Evolutionary conservation across 225 moss, liverwort and hornwort genomes (phyloP), one percentile per base, ranked within the genome.

Genomic region (Asterella californica): DNA sequence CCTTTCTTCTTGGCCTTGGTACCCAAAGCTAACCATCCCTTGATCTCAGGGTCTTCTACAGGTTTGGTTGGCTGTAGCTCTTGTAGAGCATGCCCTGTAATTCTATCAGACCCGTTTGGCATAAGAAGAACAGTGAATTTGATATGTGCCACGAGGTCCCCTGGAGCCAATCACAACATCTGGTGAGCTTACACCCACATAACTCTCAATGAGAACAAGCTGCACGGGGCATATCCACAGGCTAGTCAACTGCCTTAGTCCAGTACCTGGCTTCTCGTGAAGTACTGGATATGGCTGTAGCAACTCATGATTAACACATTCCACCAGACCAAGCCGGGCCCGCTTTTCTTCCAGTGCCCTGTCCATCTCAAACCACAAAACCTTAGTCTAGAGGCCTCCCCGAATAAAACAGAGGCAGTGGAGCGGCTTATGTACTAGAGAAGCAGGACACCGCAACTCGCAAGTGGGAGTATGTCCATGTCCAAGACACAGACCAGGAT

Each of bases 1-100:
- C 97, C 97, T 79, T 99, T 99, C 86, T 99, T 99, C 88, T 94
- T 99, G n/a, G 97, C 91, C 85, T 99, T 99, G 33, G 94, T 99
- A 75, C 90, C 97, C 91, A 99, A 50, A 9, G 92, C 89, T 83
- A 99, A 82, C 97, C 97, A 99, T 80, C 86, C 87, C 84, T 99
- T 99, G 64, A 99, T 93, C 70, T 99, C 94, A 46, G 91, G 90
- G 81, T 99, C 97, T 79, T 94, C 97, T 52, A 86, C 71, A 73
- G 87, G 87, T 84, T 99, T 99, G 0, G 91, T 70, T 57, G 92
- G 83, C 85, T 91, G 87, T 19, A 94, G 80, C 72, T 93, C 97
- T 87, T 99, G 97, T 47, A 94, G 83, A 75, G 88, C 19, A 84
- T 90, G 89, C 8, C 97, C 97, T 18, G 97, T 99, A 66, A 99